Conservation (phyloP, 345 rosid species). For the Garcia nutans region DNA sequence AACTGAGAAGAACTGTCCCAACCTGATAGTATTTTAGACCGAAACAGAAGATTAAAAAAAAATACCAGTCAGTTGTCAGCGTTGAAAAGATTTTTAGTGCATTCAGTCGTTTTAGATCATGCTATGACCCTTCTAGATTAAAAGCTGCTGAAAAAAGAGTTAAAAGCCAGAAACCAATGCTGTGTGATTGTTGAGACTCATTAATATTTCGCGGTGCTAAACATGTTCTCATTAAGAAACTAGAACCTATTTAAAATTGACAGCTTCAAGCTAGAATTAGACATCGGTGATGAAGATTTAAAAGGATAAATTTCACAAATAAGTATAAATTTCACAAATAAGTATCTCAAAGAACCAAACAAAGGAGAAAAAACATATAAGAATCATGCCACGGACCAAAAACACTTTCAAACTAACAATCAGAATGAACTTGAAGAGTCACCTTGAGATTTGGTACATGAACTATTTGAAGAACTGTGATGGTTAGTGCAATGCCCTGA, state of each 20-base stretch:
- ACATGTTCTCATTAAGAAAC: neutral
- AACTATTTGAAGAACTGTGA: conserved; percentile 94
- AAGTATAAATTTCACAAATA: neutral
- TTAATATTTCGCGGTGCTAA: neutral
- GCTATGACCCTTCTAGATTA: neutral
- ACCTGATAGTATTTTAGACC: conserved; percentile 53
- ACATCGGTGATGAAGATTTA: neutral
- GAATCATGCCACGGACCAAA: conserved; percentile 1
- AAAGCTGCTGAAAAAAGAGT: neutral
- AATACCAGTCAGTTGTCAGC: neutral
- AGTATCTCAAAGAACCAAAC: conserved; percentile 8
- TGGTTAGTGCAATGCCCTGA: conserved; percentile 91
- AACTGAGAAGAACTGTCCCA: conserved; percentile 91
- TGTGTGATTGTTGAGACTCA: neutral
- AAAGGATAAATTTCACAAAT: neutral
- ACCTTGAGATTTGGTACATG: conserved; percentile 96
- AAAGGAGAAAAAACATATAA: neutral
- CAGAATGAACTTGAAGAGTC: conserved; percentile 18
- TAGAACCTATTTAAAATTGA: neutral
- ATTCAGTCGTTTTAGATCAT: neutral
- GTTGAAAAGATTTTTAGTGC: neutral
- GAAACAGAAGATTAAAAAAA: neutral
- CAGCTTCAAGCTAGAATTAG: neutral
- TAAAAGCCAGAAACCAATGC: neutral
- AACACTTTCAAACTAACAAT: conserved; percentile 2